Base-by-base conservation (phyloP, 306 rosid genomes). In the Oxytropis ochrocephala region DNA sequence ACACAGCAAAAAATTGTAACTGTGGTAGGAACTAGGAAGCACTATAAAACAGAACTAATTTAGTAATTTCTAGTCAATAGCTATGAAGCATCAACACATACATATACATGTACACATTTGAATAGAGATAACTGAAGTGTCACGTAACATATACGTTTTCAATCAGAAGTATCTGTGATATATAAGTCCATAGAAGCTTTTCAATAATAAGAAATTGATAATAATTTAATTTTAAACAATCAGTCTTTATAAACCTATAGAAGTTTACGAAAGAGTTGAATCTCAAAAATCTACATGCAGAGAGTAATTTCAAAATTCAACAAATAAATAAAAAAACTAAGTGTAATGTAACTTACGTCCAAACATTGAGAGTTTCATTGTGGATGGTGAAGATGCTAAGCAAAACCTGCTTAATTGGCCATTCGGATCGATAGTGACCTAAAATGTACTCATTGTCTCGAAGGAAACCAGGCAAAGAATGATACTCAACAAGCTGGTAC, bases 331-430 rank as follows among this genome's bases (percentile, higher is more conserved):
- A 41, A 8, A 5, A n/a, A n/a, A n/a, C 38, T 0, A 6, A 19
- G 39, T 11, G 29, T 27, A 29, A 9, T 4, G 13, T 9, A 5
- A 5, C 96, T 86, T 87, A 94, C 97, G 99, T 91, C 99, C 99
- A 94, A 82, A 94, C 96, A 17, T 94, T 94, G 21, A 94, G 92
- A 8, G 99, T 94, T 84, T 94, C 99, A 38, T 94, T 94, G 70
- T 94, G 99, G 53, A 94, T 85, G 67, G 88, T 76, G 80, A 94
- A 91, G 54, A 88, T 87, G 80, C 99, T 94, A 8, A 88, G 83
- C 47, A 94, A 61, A 67, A 83, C 77, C 79, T 91, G 95, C 91
- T 91, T 94, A 77, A 94, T 57, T 10, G 97, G 99, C 97, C 97
- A 91, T 54, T 89, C 96, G n/a, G 92, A 74, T 13, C 99, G 89